These are phyloP conservation scores for Apiotrichum gracile DNA, from an alignment of 1,284 basidiomycete genomes.

Conservation along the genomic window DNA sequence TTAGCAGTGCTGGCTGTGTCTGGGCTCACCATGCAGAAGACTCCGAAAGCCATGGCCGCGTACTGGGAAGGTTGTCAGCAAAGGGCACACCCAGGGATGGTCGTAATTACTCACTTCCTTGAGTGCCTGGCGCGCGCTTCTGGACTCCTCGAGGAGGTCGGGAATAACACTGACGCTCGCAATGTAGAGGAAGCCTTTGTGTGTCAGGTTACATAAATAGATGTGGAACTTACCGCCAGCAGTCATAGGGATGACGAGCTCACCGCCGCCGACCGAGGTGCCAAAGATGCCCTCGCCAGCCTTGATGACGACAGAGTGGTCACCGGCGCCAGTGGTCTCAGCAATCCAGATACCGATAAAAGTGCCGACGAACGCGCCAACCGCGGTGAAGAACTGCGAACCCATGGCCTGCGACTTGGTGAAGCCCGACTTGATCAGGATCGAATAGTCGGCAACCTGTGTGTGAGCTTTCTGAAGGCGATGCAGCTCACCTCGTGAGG, in stretches of 20 bases:
- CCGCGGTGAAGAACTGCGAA: slow-evolving; percentile 79
- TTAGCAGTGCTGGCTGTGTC: background rate
- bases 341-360: slow-evolving; percentile 82
- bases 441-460: slow-evolving; percentile 79
- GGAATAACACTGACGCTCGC: slow-evolving; percentile 83
- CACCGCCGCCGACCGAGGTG: slow-evolving; percentile 67
- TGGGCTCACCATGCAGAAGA: slow-evolving; percentile 67
- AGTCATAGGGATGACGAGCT: slow-evolving; percentile 77
- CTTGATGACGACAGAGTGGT: slow-evolving; percentile 22
- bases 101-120: slow-evolving; percentile 76
- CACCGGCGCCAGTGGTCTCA: slow-evolving; percentile 47
- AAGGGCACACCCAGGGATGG: too few species aligned
- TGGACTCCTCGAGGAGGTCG: slow-evolving; percentile 76
- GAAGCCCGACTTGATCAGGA: slow-evolving; percentile 79
- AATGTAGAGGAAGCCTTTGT: slow-evolving; percentile 78
- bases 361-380: slow-evolving; percentile 82
- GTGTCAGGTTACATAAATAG: background rate
- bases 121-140: slow-evolving; percentile 73
- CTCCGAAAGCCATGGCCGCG: slow-evolving; percentile 78
- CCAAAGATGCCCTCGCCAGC: slow-evolving; percentile 66
- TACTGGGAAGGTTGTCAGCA: too few species aligned
- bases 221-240: slow-evolving; percentile 60
- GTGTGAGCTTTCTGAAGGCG: background rate
- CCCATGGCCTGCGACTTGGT: slow-evolving; percentile 84
- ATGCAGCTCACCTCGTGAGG: slow-evolving; percentile 62